Base-by-base conservation (phyloP, 148 eudicot genomes). In the Rhododendron ovatum region DNA sequence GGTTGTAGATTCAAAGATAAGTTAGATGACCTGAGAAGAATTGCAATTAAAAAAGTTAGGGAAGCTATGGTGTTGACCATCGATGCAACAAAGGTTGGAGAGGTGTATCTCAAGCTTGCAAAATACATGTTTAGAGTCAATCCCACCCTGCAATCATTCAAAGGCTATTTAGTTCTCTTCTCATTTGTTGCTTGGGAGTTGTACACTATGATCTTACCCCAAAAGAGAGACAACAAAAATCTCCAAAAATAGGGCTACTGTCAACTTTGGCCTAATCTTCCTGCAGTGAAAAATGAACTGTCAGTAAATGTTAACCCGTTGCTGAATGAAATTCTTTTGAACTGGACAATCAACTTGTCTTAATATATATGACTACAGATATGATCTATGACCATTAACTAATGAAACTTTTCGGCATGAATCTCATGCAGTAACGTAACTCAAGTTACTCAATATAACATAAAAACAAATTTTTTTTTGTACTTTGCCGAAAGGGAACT, bases 71-170 rank as follows among this genome's bases (percentile, higher is more conserved):
- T 92, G 83, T 94, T 95, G 81, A 90, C 90, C 93, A 94, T 88
- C 14, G 96, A 92, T 84, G 98, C 92, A 24, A 95, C 87, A 80
- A 93, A 92, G 11, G 98, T 92, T 10, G 98, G 96, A 82, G 96
- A 92, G 22, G 98, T 95, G 87, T 87, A 94, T 82, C 85, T 89
- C 81, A 95, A 88, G 91, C 98, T 95, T 81, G 95, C 91, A 76
- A 94, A 95, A 85, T 91, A 94, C 95, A 93, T 91, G 86, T 95
- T 94, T 6, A 94, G 92, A 33, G 98, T 89, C 88, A 94, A 89
- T 26, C 96, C 88, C 63, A 94, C 96, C 91, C 98, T 95, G 93
- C 86, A 84, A 87, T 79, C 11, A 84, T 81, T 63, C 7, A 71
- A 45, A 39, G 3, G 41, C 9, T 17, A 12, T 9, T 47, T 30